These are phyloP conservation scores for Amphichorda felina DNA, from an alignment of 2,329 filamentous ascomycete species.

Conservation along the genomic window DNA sequence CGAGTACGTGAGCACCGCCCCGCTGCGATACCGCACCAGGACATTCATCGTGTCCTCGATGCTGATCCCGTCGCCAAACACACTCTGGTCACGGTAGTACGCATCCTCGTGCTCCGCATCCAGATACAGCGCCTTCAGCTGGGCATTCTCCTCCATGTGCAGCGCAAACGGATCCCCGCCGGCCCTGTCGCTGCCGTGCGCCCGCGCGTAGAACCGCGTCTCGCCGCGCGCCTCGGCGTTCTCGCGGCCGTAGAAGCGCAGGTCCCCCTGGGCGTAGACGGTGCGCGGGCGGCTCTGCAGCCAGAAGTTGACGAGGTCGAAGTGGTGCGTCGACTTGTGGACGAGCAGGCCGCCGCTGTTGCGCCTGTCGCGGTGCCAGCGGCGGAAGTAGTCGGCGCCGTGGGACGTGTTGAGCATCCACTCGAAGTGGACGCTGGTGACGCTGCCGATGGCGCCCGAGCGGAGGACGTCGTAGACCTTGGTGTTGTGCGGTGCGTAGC, in stretches of 20 bases:
- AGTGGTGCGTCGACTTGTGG: conserved; percentile 53
- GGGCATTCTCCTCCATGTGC: conserved; percentile 36
- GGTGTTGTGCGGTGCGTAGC: conserved; percentile 54
- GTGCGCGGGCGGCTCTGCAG: conserved; percentile 40
- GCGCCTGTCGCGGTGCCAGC: conserved; percentile 49
- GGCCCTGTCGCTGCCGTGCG: conserved; percentile 36
- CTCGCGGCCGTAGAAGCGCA: conserved; percentile 49
- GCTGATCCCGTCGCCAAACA: conserved; percentile 50
- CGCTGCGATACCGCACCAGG: conserved; percentile 42
- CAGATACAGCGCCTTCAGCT: conserved; percentile 46
- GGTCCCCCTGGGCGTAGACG: conserved; percentile 45
- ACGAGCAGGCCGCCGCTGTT: conserved; percentile 49
- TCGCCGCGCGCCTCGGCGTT: conserved; percentile 46
- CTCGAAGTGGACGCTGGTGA: conserved; percentile 49
- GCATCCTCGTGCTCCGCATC: conserved; percentile 52
- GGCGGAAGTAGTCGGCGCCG: conserved; percentile 50
- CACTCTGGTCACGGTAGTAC: conserved; percentile 50
- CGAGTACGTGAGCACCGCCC: conserved; percentile 46
- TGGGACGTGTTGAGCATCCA: conserved; percentile 52
- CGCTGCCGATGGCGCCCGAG: conserved; percentile 41
- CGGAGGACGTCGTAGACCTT: conserved; percentile 41
- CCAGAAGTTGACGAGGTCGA: conserved; percentile 54
- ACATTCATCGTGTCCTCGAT: conserved; percentile 55
- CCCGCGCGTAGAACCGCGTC: conserved; percentile 34
- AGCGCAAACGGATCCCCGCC: conserved; percentile 46